A percentile compares a stretch with the other conserved stretches of the same genome.
Evolutionary conservation across 1,284 basidiomycete species (phyloP).

Genomic region (Malassezia japonica): DNA sequence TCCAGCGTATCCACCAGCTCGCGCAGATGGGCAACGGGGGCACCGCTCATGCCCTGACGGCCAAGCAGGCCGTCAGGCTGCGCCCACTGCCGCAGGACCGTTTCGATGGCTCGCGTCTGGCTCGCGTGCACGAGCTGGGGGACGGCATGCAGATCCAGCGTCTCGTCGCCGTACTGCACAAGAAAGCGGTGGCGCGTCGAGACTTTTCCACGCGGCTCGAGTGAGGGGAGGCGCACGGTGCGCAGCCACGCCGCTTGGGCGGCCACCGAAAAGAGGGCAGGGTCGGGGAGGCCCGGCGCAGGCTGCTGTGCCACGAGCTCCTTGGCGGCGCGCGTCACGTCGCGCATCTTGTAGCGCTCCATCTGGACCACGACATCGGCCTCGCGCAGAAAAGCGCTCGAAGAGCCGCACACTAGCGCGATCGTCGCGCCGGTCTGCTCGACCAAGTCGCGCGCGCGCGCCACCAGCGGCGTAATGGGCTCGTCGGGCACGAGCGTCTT

Average conservation of each 20-base stretch:
- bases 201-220: background rate
- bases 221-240: background rate
- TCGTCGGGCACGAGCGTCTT: constrained; percentile 14
- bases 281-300: background rate
- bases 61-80: background rate
- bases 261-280: background rate
- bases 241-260: background rate
- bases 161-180: constrained; percentile 5
- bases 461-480: constrained; percentile 18
- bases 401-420: constrained; percentile 18
- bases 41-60: background rate
- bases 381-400: constrained; percentile 7
- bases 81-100: constrained; percentile 7
- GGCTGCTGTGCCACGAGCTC: background rate
- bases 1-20: constrained; percentile 1
- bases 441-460: constrained; percentile 6
- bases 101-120: constrained; percentile 16
- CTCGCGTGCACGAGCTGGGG: constrained; percentile 12
- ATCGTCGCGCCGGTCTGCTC: constrained; percentile 2
- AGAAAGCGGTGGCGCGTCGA: background rate
- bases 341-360: constrained; percentile 13
- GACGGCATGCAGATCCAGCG: constrained; percentile 2
- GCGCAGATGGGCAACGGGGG: background rate
- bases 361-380: constrained; percentile 18
- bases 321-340: constrained; percentile 7